Base-by-base conservation (phyloP, 495 filamentous ascomycete genomes). In the Xylaria grammica region DNA sequence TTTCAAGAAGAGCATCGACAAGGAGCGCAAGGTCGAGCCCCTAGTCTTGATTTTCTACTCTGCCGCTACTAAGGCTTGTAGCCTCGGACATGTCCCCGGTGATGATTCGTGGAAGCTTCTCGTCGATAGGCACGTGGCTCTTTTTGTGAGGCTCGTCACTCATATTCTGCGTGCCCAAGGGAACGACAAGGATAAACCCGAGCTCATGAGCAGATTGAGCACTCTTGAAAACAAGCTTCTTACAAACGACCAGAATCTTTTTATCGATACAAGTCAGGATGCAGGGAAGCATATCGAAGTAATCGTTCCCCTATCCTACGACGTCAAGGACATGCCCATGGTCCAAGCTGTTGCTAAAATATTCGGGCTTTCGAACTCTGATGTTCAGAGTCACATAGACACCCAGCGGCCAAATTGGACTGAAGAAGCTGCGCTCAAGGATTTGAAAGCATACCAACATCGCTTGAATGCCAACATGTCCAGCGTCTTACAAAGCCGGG, bases 301-400 rank as follows among this genome's bases (percentile, higher is more conserved):
- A 8, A 82, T 89, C 30, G 86, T 91, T 10, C 91, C 94, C 1
- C 74, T 95, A 50, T 95, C 87, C 74, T 93, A 97, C 72, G 90
- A 96, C 74, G 89, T 97, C 54, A 96, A 93, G 78, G 96, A 99
- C 72, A 99, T 99, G 96, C 88, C 87, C 22, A 84, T 97, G 75
- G 96, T 97, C 29, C 90, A 93, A 73, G 83, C 88, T 52, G 94
- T 98, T 26, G 87, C 88, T 46, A 89, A 83, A 60, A 90, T 97
- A 58, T 99, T 97, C 74, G 89, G 89, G 45, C 82, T 93, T 56
- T 85, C 87, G 44, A 86, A 89, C 46, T 83, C 86, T 3, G 88
- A 92, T 52, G 90, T 91, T 24, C 96, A 98, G 75, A 82, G 82
- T 24, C 93, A 97, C 68, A 91, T 99, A 68, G 90, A 96, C 77